phyloP scores from a whole-genome alignment of 1,284 basidiomycete genomes.

The Melampsora larici-populina region DNA sequence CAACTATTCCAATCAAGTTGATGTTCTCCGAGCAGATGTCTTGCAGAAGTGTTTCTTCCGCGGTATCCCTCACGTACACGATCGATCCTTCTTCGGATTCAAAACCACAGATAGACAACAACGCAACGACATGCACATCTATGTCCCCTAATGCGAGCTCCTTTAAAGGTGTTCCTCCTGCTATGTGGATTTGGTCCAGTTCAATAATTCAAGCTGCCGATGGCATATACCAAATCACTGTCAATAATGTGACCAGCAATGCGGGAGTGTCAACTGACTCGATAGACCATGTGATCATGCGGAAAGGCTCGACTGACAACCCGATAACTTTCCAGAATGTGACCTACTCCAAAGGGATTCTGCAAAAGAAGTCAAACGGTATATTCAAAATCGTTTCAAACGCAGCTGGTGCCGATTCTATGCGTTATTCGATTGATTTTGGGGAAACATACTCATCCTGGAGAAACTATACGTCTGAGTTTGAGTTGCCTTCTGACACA shows the following conservation, averaged over 20 bases:
- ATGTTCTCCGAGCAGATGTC: constrained; percentile 75
- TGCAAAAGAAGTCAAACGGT: constrained; percentile 61
- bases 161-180: constrained; percentile 55
- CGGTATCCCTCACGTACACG: constrained; percentile 61
- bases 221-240: constrained; percentile 70
- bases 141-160: constrained; percentile 58
- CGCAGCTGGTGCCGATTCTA: constrained; percentile 78
- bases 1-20: constrained; percentile 66
- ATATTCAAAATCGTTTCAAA: constrained; percentile 70
- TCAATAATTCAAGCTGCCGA: constrained; percentile 70
- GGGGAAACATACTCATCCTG: constrained; percentile 78
- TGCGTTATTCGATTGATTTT: constrained; percentile 79
- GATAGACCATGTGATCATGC: constrained; percentile 69
- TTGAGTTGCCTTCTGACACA: constrained; percentile 63
- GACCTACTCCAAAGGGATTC: constrained; percentile 68
- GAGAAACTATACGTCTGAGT: constrained; percentile 70
- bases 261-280: constrained; percentile 60
- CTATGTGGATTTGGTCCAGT: constrained; percentile 66
- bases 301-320: constrained; percentile 71
- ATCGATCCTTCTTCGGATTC: constrained; percentile 23
- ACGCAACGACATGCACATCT: constrained; percentile 61
- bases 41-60: constrained; percentile 65
- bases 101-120: constrained; percentile 60
- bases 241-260: constrained; percentile 61
- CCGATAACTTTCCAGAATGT: constrained; percentile 74